A percentile compares a stretch with the other conserved stretches of the same genome.
phyloP scores from a whole-genome alignment of 139 green algal genomes.

The Marvania coccoides region DNA sequence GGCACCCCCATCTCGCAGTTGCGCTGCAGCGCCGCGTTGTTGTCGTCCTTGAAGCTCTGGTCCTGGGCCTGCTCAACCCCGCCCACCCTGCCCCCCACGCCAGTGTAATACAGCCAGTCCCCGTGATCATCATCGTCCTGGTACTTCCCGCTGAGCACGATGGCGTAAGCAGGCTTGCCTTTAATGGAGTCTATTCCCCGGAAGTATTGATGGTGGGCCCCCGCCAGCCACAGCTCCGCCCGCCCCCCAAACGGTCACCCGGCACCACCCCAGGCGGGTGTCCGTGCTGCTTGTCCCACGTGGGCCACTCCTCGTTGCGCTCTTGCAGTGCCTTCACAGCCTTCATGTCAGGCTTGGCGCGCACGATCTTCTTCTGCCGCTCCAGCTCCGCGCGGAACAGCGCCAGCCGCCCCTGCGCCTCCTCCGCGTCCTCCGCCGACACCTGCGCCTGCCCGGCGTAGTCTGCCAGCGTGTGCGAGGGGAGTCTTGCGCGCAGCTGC shows the following conservation, averaged over 20 bases:
- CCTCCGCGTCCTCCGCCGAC: background rate
- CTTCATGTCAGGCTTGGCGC: conserved; percentile 25
- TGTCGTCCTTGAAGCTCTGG: conserved; percentile 14
- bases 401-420: background rate
- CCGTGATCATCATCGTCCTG: conserved; percentile 49
- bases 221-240: conserved; percentile 26
- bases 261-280: conserved; percentile 31
- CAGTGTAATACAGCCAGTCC: conserved; percentile 50
- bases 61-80: conserved; percentile 22
- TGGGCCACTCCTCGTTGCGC: background rate
- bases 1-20: conserved; percentile 27
- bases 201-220: conserved; percentile 28
- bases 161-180: conserved; percentile 27
- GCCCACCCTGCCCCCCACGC: conserved; percentile 31
- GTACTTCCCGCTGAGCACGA: conserved; percentile 52
- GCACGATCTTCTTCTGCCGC: background rate
- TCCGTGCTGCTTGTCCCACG: conserved; percentile 15
- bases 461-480: background rate
- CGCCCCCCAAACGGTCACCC: conserved; percentile 29
- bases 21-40: conserved; percentile 33
- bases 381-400: background rate
- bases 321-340: conserved; percentile 10
- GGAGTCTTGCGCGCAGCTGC: conserved; percentile 1
- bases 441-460: conserved; percentile 1
- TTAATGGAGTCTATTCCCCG: conserved; percentile 31